phyloP scores from a whole-genome alignment of 148 eudicot genomes.

The Dysphania ambrosioides region DNA sequence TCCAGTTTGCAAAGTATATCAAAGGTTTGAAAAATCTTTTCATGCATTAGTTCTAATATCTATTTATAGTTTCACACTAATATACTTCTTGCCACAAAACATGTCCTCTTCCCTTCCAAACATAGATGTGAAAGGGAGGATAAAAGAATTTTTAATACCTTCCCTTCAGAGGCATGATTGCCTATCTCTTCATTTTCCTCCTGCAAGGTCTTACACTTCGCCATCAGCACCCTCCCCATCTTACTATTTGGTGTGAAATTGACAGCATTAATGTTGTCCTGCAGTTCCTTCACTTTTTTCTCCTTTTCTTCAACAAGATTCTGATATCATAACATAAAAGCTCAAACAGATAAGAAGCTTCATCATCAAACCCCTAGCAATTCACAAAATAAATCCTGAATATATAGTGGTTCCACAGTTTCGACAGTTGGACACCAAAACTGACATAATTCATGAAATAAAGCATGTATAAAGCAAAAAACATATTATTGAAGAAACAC shows the following conservation, averaged over 20 bases:
- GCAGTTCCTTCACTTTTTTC: constrained; percentile 87
- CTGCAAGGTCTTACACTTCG: constrained; percentile 84
- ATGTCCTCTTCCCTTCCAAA: not conserved
- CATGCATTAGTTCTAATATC: not conserved
- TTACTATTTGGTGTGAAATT: constrained; percentile 88
- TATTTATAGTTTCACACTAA: too few species aligned
- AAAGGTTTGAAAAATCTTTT: not conserved
- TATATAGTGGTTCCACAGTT: not conserved
- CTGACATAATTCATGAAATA: not conserved
- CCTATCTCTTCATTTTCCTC: constrained; percentile 99
- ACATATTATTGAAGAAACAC: not conserved
- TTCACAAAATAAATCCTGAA: not conserved
- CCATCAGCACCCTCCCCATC: constrained; percentile 95
- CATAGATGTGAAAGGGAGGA: not conserved
- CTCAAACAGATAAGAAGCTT: constrained; percentile 9
- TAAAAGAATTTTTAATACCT: constrained; percentile 42
- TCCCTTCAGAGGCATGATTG: constrained; percentile 94
- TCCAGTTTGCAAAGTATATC: not conserved
- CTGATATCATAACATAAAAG: constrained; percentile 34
- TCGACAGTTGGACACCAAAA: not conserved
- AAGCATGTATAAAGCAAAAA: not conserved
- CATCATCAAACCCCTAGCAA: not conserved
- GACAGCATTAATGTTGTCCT: constrained; percentile 75
- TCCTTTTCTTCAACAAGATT: constrained; percentile 97
- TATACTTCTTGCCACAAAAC: not conserved